Conservation (phyloP, 352 stramenopile genomes). For the Hyaloperonospora arabidopsidis region DNA sequence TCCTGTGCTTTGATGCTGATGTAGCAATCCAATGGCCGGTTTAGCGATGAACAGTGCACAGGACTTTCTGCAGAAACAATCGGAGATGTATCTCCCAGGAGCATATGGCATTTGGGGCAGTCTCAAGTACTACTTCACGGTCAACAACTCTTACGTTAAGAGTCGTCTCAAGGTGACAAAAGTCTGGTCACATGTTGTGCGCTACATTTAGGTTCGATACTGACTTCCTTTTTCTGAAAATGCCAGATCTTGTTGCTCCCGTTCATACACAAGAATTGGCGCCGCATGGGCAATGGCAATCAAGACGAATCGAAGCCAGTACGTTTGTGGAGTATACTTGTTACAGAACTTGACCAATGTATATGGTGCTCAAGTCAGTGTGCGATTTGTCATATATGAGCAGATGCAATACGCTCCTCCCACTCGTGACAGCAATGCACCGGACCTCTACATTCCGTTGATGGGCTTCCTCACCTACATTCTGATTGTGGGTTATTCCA, state of each 20-base stretch:
- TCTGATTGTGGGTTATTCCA: slow-evolving; percentile 93
- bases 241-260: slow-evolving; percentile 73
- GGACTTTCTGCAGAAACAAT: slow-evolving; percentile 79
- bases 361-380: neutral
- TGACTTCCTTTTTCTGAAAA: neutral
- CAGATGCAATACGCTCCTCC: slow-evolving; percentile 85
- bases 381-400: slow-evolving; percentile 2
- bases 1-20: slow-evolving; percentile 4
- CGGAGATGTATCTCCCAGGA: slow-evolving; percentile 68
- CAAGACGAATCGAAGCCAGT: slow-evolving; percentile 63
- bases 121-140: slow-evolving; percentile 86
- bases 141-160: slow-evolving; percentile 87
- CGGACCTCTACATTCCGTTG: slow-evolving; percentile 97
- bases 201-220: neutral
- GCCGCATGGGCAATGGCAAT: slow-evolving; percentile 53
- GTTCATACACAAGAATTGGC: slow-evolving; percentile 85
- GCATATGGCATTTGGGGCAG: slow-evolving; percentile 73
- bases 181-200: neutral
- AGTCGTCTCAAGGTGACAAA: slow-evolving; percentile 73
- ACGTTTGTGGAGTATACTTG: slow-evolving; percentile 2
- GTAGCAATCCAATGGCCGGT: slow-evolving; percentile 79
- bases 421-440: slow-evolving; percentile 93
- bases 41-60: slow-evolving; percentile 80
- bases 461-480: slow-evolving; percentile 99
- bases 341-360: neutral